A percentile compares a stretch with the other conserved stretches of the same genome.
These are phyloP conservation scores for Ophiostoma montium DNA, from an alignment of 2,329 filamentous ascomycete genomes.

Conservation along the genomic window DNA sequence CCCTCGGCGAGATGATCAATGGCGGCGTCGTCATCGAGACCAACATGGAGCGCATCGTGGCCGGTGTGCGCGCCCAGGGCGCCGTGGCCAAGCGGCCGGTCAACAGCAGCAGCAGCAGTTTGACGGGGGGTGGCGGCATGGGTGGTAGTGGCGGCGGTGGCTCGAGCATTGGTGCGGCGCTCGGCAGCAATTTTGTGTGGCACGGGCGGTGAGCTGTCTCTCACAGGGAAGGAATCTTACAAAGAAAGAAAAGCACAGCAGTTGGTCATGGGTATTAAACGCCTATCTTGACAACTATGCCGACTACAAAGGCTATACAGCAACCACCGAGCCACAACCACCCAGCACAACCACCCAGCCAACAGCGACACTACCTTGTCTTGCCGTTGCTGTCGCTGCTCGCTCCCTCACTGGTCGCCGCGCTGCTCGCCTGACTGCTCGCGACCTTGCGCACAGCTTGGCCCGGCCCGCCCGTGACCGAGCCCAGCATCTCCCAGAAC, in stretches of 20 bases:
- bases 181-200: conserved; percentile 47
- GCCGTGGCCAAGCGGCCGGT: conserved; percentile 66
- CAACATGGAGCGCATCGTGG: conserved; percentile 72
- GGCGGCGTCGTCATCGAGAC: conserved; percentile 93
- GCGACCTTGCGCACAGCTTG: background rate
- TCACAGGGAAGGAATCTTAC: too few species aligned
- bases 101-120: conserved; percentile 41
- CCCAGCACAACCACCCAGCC: too few species aligned
- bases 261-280: background rate
- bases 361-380: background rate
- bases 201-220: conserved; percentile 18
- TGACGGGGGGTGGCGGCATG: conserved; percentile 25
- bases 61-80: conserved; percentile 66
- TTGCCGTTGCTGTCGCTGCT: background rate
- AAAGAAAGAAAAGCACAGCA: background rate
- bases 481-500: conserved; percentile 15
- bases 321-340: too few species aligned
- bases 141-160: conserved; percentile 14
- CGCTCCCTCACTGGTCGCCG: too few species aligned
- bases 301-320: too few species aligned
- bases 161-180: conserved; percentile 31
- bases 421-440: background rate
- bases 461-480: conserved; percentile 1
- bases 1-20: conserved; percentile 85
- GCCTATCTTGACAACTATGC: too few species aligned